Base-by-base conservation (phyloP, 202 grass and related monocot genomes). In the Panicum virgatum region DNA sequence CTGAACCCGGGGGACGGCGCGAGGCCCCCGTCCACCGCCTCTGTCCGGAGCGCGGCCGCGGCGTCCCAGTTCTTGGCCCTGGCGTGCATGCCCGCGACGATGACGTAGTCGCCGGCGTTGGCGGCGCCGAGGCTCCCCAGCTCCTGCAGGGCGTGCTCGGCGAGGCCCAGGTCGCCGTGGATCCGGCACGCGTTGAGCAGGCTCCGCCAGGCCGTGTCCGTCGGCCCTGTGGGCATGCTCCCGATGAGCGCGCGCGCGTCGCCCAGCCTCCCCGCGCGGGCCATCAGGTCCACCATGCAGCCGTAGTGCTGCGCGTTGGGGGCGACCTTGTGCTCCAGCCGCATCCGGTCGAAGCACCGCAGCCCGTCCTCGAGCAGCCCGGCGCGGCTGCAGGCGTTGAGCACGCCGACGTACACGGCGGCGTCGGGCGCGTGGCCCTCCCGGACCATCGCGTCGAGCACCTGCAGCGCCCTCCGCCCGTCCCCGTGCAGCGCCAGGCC, bases 251-350 rank as follows among this genome's bases (percentile, higher is more conserved):
- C 69, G 14, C 82, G 62, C 42, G 89, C 91, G 45, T 90, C 89
- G 34, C 90, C 79, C 48, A 91, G 80, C 79, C 69, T 86, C 9
- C 91, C 91, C 3, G 87, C 85, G 11, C 89, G 91, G 15, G 79
- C 86, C 87, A 97, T 84, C 50, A 97, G 82, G 79, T 97, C 94
- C n/a, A 88, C 89, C 91, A 94, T 88, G 74, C 91, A 97, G 6
- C 87, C 87, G 65, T 97, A 97, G 81, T 97, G 91, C 74, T 92
- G 90, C 26, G 87, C 72, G 79, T 83, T 97, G 52, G 89, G 94
- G 16, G 71, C 19, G 1, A 94, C 82, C 64, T 66, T 84, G 80
- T 93, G 85, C 53, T 97, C 91, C 47, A 89, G 80, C 85, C 66
- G 86, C 94, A 97, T 97, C 62, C 80, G 73, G 44, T 97, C 79